Evolutionary conservation across 2,329 filamentous ascomycete genomes (phyloP).

Genomic region (Ophiostoma himal-ulmi): DNA sequence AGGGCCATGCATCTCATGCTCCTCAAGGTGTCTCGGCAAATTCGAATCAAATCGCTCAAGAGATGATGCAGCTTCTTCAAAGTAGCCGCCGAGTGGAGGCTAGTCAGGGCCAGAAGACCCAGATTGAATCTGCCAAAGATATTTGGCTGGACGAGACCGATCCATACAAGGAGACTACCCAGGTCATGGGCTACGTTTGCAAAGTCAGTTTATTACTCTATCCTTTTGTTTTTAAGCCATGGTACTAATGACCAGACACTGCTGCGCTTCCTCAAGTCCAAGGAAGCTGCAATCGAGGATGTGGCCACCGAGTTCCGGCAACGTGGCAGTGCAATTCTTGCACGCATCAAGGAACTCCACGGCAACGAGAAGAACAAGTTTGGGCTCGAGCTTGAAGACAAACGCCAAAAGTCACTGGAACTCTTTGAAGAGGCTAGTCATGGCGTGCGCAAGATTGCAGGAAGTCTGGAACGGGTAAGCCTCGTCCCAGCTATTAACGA

Average conservation of each 20-base stretch:
- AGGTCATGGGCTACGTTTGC: slow-evolving; percentile 26
- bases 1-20: background rate
- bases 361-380: background rate
- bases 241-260: slow-evolving; percentile 20
- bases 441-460: slow-evolving; percentile 9
- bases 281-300: slow-evolving; percentile 25
- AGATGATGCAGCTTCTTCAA: slow-evolving; percentile 23
- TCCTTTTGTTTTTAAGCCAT: background rate
- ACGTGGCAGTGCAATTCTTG: slow-evolving; percentile 19
- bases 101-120: background rate
- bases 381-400: background rate
- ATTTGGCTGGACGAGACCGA: slow-evolving; percentile 24
- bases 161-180: slow-evolving; percentile 23
- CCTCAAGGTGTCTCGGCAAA: background rate
- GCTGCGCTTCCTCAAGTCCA: slow-evolving; percentile 26
- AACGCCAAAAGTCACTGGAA: background rate
- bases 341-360: slow-evolving; percentile 18
- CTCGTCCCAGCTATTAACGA: slow-evolving; percentile 18
- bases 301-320: slow-evolving; percentile 24
- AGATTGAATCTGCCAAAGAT: slow-evolving; percentile 5
- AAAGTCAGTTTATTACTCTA: slow-evolving; percentile 15
- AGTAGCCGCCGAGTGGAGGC: background rate
- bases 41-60: slow-evolving; percentile 11
- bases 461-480: slow-evolving; percentile 12
- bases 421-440: slow-evolving; percentile 13